Evolutionary conservation across 2,329 filamentous ascomycete species (phyloP).

Genomic region (Colletotrichum camelliae): DNA sequence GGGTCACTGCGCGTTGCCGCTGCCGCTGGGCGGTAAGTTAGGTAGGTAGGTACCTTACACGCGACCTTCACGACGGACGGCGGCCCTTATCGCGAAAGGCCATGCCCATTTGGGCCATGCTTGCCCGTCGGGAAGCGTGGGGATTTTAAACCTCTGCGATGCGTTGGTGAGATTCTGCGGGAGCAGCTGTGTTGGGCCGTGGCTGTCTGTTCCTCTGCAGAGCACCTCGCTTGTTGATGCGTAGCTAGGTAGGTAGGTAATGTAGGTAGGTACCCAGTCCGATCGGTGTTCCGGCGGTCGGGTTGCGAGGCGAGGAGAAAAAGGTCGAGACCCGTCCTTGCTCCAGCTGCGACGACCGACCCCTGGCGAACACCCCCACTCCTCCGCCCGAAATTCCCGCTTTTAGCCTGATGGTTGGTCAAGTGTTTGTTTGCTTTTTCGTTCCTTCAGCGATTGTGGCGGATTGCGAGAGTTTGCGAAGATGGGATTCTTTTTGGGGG

Average conservation of each 20-base stretch:
- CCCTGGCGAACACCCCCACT: not conserved
- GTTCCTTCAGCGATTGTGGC: not conserved
- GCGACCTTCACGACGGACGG: too few species aligned
- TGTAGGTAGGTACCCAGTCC: not conserved
- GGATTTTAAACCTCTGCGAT: not conserved
- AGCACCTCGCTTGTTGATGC: not conserved
- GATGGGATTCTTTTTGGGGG: not conserved
- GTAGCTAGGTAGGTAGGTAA: not conserved
- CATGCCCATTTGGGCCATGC: not conserved
- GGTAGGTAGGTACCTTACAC: too few species aligned
- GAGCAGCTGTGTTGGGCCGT: not conserved
- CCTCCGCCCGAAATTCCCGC: not conserved
- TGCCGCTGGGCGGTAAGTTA: not conserved
- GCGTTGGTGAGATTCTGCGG: not conserved
- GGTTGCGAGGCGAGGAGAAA: not conserved
- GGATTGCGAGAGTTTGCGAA: not conserved
- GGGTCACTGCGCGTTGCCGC: not conserved
- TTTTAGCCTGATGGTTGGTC: not conserved
- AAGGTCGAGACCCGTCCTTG: not conserved
- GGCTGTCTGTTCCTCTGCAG: too few species aligned
- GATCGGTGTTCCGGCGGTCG: not conserved
- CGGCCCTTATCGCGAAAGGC: not conserved
- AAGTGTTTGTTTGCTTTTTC: not conserved
- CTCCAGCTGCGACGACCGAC: not conserved
- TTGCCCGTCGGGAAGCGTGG: not conserved